Evolutionary conservation across 352 stramenopile species (phyloP).

Genomic region (Peronospora tabacina): DNA sequence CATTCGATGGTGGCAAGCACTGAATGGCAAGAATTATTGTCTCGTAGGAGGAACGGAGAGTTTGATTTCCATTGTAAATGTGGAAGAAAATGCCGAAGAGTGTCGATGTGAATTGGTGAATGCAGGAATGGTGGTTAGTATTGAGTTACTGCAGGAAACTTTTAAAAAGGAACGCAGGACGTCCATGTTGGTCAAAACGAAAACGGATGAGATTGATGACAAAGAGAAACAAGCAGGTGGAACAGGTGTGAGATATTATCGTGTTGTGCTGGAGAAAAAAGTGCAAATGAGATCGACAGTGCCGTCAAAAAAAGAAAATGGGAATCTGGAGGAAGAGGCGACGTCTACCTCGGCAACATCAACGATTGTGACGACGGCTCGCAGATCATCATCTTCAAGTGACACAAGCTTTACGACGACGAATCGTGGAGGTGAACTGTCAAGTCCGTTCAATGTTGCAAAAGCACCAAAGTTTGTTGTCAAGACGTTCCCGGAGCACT

Average conservation of each 20-base stretch:
- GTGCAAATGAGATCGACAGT: constrained; percentile 31
- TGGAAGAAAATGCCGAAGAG: constrained; percentile 77
- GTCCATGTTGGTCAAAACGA: constrained; percentile 77
- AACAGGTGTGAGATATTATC: constrained; percentile 50
- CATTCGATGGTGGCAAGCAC: constrained; percentile 67
- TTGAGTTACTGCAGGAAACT: constrained; percentile 72
- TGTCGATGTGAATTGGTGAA: constrained; percentile 73
- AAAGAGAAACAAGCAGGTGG: constrained; percentile 22
- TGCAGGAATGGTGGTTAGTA: constrained; percentile 53
- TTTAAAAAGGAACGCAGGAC: constrained; percentile 69
- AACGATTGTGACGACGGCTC: constrained; percentile 22
- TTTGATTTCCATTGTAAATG: constrained; percentile 82
- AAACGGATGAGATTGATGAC: constrained; percentile 29
- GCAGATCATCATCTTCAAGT: constrained; percentile 20
- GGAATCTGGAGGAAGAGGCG: constrained; percentile 4
- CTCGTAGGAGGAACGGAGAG: constrained; percentile 69
- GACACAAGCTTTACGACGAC: constrained; percentile 32
- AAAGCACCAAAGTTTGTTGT: constrained; percentile 45
- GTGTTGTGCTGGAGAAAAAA: constrained; percentile 80
- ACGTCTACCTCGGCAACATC: constrained; percentile 7
- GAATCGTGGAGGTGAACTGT: constrained; percentile 10
- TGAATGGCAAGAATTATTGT: constrained; percentile 81
- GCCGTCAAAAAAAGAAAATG: constrained; percentile 14
- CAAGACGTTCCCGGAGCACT: constrained; percentile 82
- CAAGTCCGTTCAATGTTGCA: constrained; percentile 13